Evolutionary conservation across 129 eudicot species (phyloP), one percentile per base, ranked within the genome.

Genomic region (Flaveria robusta): DNA sequence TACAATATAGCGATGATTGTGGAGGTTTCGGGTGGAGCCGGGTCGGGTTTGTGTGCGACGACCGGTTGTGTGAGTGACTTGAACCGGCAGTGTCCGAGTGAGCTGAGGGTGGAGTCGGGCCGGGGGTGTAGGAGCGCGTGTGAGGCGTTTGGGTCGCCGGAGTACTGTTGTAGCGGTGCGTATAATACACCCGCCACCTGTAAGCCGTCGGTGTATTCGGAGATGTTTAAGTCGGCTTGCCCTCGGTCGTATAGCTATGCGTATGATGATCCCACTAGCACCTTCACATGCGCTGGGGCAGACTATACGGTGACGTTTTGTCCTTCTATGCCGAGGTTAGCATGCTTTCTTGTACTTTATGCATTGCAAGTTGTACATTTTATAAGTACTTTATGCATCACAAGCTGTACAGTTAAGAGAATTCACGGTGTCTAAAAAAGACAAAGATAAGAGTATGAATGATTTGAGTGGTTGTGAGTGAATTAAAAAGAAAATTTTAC

Each of bases 191-290:
- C 98, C 15, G 87, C 95, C 51, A 56, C 97, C 1, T 93, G 98
- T 75, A 81, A 87, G 74, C 97, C 98, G 78, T 72, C 95, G 76
- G 88, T 93, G 27, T 93, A 93, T 76, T 89, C 98, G 23, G 79
- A 90, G 84, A 83, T 93, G 97, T 93, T 93, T 50, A 93, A 93
- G 79, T 62, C 90, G 31, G 79, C 85, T 26, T 93, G 98, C 59
- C 98, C 98, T 7, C 86, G 98, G 68, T 90, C 98, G 68, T 93
- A 93, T 52, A 93, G 98, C 78, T 93, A 93, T 45, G 98, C 98
- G 24, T 93, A 90, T 54, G 98, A 93, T 76, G 98, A 93, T 70
- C 92, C 98, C 0, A 93, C 96, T 0, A 93, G 98, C 79, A 93
- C 98, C 2, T 93, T 88, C 69, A 93, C 98, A 5, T 93, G 98